phyloP scores from a whole-genome alignment of 805 yeast species.

The Wickerhamiella shivajii region DNA sequence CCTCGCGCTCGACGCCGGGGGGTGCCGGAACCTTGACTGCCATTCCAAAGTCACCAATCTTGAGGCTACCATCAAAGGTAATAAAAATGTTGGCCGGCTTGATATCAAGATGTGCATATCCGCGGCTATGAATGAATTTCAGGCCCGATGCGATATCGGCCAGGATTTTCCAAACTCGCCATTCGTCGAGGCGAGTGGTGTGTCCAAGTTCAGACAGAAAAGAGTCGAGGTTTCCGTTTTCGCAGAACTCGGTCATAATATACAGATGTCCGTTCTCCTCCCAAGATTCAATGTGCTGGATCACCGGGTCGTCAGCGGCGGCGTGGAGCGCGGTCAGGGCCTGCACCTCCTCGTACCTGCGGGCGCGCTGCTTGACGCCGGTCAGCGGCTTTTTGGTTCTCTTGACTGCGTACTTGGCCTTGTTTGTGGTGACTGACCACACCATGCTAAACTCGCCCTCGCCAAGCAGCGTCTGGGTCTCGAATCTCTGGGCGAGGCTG shows the following conservation, averaged over 20 bases:
- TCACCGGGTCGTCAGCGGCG: conserved; percentile 63
- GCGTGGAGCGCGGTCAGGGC: conserved; percentile 30
- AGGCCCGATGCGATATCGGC: conserved; percentile 69
- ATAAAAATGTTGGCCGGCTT: conserved; percentile 92
- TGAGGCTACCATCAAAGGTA: conserved; percentile 85
- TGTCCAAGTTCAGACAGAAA: conserved; percentile 68
- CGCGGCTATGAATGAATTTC: conserved; percentile 59
- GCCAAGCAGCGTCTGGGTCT: conserved; percentile 59
- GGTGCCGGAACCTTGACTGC: conserved; percentile 63
- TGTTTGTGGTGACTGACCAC: conserved; percentile 50
- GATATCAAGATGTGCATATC: conserved; percentile 74
- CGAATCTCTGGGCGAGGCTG: conserved; percentile 35
- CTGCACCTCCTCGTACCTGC: conserved; percentile 64
- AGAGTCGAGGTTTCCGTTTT: conserved; percentile 76
- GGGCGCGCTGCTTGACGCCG: conserved; percentile 43
- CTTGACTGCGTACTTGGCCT: conserved; percentile 69
- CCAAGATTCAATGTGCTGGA: conserved; percentile 77
- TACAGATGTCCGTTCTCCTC: conserved; percentile 56
- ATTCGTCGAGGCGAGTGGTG: conserved; percentile 72
- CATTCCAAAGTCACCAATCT: conserved; percentile 94
- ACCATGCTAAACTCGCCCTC: conserved; percentile 85
- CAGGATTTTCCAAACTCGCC: conserved; percentile 94
- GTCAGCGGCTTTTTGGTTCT: conserved; percentile 56
- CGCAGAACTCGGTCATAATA: conserved; percentile 91
- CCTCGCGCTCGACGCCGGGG: conserved; percentile 70